phyloP scores from a whole-genome alignment of 2,329 filamentous ascomycete genomes.

The Monilinia aucupariae region DNA sequence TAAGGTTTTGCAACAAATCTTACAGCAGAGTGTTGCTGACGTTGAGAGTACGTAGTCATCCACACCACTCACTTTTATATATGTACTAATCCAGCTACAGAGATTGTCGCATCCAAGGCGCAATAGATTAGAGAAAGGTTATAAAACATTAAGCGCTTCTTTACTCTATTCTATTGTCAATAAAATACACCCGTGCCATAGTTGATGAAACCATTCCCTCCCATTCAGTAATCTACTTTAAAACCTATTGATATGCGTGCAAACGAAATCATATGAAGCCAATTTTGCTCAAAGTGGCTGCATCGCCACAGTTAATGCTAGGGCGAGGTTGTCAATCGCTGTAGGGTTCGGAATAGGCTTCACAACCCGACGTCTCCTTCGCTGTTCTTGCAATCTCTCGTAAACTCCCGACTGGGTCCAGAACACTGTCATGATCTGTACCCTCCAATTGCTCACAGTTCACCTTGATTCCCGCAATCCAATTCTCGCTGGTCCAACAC shows the following conservation, averaged over 20 bases:
- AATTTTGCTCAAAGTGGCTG: neutral
- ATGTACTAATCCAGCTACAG: constrained; percentile 41
- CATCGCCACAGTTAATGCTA: neutral
- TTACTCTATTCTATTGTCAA: constrained; percentile 49
- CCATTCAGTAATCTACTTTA: neutral
- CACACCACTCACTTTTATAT: neutral
- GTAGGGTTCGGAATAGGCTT: neutral
- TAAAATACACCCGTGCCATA: constrained; percentile 55
- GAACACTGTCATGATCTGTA: constrained; percentile 39
- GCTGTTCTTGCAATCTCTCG: constrained; percentile 15
- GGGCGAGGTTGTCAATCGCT: neutral
- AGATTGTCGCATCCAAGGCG: constrained; percentile 58
- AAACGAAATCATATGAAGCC: neutral
- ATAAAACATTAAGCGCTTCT: constrained; percentile 30
- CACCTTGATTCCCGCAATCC: constrained; percentile 36
- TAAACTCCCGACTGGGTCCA: constrained; percentile 21
- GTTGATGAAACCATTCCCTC: constrained; percentile 36
- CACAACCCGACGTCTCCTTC: neutral
- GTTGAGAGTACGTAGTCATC: constrained; percentile 74
- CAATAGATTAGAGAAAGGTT: constrained; percentile 47
- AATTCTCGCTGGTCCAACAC: constrained; percentile 37
- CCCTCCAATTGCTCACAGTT: constrained; percentile 30
- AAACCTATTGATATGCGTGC: constrained; percentile 1
- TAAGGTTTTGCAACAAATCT: constrained; percentile 93
- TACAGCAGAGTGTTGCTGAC: constrained; percentile 92